Percentiles rank a stretch among this genome's conserved stretches.
Evolutionary conservation across 345 rosid genomes (phyloP).

Genomic region (Hevea brasiliensis): DNA sequence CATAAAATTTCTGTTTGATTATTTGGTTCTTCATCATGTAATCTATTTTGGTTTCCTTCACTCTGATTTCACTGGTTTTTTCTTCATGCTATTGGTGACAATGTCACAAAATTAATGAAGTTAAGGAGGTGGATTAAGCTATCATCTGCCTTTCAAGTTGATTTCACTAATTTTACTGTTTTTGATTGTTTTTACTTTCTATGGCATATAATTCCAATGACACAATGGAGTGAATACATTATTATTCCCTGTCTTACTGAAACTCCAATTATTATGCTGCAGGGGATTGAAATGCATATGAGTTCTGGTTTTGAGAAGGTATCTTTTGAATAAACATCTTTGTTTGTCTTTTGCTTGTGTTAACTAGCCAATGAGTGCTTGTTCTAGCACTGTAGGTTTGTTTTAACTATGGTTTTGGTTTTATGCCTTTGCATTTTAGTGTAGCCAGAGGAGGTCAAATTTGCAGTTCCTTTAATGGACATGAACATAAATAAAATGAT

Average conservation of each 20-base stretch:
- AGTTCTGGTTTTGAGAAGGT: slow-evolving; percentile 87
- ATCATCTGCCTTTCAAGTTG: background rate
- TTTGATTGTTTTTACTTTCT: background rate
- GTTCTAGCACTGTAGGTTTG: too few species aligned
- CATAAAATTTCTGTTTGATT: too few species aligned
- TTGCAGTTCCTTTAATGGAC: slow-evolving; percentile 87
- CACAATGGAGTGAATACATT: background rate
- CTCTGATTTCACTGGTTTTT: background rate
- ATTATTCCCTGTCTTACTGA: background rate
- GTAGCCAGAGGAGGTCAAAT: slow-evolving; percentile 95
- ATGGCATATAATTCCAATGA: background rate
- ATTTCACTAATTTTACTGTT: background rate
- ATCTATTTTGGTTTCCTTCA: background rate
- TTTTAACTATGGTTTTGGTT: slow-evolving; percentile 26
- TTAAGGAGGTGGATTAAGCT: too few species aligned
- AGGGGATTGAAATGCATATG: slow-evolving; percentile 94
- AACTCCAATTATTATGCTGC: slow-evolving; percentile 22
- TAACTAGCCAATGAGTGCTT: background rate
- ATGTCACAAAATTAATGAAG: too few species aligned
- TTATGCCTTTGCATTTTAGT: slow-evolving; percentile 57
- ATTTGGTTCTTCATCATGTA: background rate
- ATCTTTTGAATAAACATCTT: slow-evolving; percentile 28
- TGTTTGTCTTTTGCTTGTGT: slow-evolving; percentile 2
- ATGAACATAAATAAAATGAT: slow-evolving; percentile 79
- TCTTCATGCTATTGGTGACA: too few species aligned